Base-by-base conservation (phyloP, 768 basidiomycete species). In the Mycena amicta region DNA sequence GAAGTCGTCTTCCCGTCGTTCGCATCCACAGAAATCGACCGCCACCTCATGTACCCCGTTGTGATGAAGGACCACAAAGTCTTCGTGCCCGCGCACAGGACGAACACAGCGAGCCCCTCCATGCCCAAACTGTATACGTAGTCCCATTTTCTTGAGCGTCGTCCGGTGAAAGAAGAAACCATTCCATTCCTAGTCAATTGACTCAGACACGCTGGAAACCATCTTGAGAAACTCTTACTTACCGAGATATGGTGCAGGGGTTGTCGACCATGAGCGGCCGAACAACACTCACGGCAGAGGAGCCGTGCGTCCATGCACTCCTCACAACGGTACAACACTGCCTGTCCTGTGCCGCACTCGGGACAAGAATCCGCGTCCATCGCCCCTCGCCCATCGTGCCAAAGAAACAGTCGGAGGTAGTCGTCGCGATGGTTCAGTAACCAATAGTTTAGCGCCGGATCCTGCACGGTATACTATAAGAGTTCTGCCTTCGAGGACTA, bases 21-120 rank as follows among this genome's bases (percentile, higher is more conserved):
- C 11, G 5, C 74, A 77, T 0, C 63, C 66, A 55, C 75, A 77
- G 49, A 70, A 76, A 27, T 69, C 62, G 15, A 76, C n/a, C 0
- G 54, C 54, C 15, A 76, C 66, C 4, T 52, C 49, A 41, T 74
- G 74, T 26, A 77, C 59, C 0, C 68, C 66, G 55, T 70, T 68
- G 3, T 39, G 43, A 25, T 69, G 56, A 12, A 75, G 60, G 6
- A 77, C 57, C 0, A 65, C 27, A 53, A 76, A 74, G 26, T 70
- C 61, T 25, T 67, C 31, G 6, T 22, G 47, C 2, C 58, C 39
- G 3, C 2, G 11, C 4, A 55, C n/a, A 1, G 68, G 64, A 47
- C 50, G 57, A 0, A 26, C 25, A 52, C 74, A 74, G 3, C 58
- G 31, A 23, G 52, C 53, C 4, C 29, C 15, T 5, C 43, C 31